Conservation (phyloP, 495 filamentous ascomycete species). For the Penicillium fimorum region DNA sequence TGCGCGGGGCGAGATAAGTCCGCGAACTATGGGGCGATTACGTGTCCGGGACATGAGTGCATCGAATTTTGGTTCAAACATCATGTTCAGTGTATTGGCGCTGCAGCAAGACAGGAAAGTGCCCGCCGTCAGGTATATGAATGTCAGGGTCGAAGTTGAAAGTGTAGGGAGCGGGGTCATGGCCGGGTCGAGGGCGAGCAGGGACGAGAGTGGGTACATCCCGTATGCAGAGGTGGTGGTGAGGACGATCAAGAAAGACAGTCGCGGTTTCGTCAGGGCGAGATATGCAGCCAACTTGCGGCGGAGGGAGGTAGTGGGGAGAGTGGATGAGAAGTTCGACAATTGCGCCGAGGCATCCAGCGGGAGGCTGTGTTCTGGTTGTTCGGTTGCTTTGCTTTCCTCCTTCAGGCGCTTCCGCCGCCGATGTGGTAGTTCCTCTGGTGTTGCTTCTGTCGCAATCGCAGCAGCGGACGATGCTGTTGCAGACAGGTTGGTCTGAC, state of each 20-base stretch:
- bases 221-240: conserved; percentile 90
- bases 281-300: conserved; percentile 81
- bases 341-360: conserved; percentile 82
- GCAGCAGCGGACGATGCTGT: conserved; percentile 10
- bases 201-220: conserved; percentile 75
- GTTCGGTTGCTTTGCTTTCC: conserved; percentile 22
- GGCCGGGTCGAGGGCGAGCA: conserved; percentile 54
- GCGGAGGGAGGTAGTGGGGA: conserved; percentile 66
- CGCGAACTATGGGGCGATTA: conserved; percentile 83
- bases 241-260: conserved; percentile 87
- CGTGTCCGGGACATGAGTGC: conserved; percentile 88
- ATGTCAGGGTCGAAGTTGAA: conserved; percentile 81
- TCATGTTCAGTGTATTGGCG: conserved; percentile 96
- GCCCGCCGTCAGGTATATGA: conserved; percentile 86
- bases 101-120: conserved; percentile 82
- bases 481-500: conserved; percentile 10
- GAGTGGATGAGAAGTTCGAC: conserved; percentile 66
- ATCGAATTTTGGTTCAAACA: conserved; percentile 87
- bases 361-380: conserved; percentile 52
- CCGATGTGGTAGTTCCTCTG: conserved; percentile 48
- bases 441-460: conserved; percentile 22
- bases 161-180: conserved; percentile 77
- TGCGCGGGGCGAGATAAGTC: conserved; percentile 69
- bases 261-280: conserved; percentile 88
- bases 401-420: conserved; percentile 52